Conservation (phyloP, 2,329 filamentous ascomycete species). For the Trichoderma simmonsii region DNA sequence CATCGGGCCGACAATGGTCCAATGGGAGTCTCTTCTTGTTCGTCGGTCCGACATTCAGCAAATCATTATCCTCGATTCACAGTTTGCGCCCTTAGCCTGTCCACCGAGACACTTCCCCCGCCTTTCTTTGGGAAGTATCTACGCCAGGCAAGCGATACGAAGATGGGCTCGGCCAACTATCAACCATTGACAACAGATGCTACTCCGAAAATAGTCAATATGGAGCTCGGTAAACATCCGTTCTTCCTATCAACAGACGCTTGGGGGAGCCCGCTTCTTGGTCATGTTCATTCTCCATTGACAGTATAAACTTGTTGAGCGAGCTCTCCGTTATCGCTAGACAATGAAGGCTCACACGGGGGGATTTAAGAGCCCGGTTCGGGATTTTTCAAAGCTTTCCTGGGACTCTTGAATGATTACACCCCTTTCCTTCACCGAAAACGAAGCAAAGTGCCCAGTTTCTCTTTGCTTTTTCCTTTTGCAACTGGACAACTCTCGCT, state of each 20-base stretch:
- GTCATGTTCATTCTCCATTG: not conserved
- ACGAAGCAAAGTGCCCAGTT: not conserved
- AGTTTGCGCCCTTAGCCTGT: not conserved
- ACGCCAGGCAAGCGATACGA: not conserved
- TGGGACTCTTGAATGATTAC: not conserved
- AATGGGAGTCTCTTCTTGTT: not conserved
- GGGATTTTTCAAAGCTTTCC: not conserved
- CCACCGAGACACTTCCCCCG: not conserved
- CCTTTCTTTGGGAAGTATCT: not conserved
- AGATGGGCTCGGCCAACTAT: not conserved
- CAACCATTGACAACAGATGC: not conserved
- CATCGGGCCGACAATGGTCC: constrained; percentile 4
- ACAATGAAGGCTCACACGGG: not conserved
- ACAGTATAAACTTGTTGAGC: not conserved
- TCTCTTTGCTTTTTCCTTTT: not conserved
- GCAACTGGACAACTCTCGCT: not conserved
- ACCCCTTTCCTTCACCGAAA: not conserved
- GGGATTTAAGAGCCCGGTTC: not conserved
- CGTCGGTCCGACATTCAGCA: constrained; percentile 15
- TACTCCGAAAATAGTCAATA: not conserved
- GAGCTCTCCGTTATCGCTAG: not conserved
- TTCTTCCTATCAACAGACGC: not conserved
- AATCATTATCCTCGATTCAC: not conserved
- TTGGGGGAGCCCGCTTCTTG: not conserved
- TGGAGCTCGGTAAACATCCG: not conserved